A percentile compares a stretch with the other conserved stretches of the same genome.
Conservation (phyloP, 108 stramenopile genomes). For the Fragilaria crotonensis region DNA sequence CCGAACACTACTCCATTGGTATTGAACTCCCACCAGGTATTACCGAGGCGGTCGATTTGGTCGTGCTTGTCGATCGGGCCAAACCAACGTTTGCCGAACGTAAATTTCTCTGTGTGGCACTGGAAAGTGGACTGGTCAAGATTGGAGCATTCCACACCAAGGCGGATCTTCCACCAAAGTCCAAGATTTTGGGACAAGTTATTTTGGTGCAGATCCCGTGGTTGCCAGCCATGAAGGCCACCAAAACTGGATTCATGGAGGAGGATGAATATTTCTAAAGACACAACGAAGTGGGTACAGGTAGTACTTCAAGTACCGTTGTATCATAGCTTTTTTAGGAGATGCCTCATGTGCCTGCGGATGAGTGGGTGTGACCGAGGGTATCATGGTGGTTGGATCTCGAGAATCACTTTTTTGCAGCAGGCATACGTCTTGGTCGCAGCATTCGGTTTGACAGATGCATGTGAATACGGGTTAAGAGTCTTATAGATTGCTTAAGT, state of each 20-base stretch:
- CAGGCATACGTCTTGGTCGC: no score
- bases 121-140: slow-evolving; percentile 28
- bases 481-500: no score
- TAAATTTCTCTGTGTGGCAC: slow-evolving; percentile 64
- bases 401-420: no score
- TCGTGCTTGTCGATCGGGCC: slow-evolving; percentile 71
- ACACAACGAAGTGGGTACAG: no score
- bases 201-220: slow-evolving; percentile 78
- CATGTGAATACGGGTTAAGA: no score
- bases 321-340: no score
- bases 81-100: slow-evolving; percentile 55
- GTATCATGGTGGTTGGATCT: no score
- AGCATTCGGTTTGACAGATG: no score
- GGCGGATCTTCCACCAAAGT: slow-evolving; percentile 42
- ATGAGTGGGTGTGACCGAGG: no score
- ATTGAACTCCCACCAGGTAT: slow-evolving; percentile 52
- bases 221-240: slow-evolving; percentile 78
- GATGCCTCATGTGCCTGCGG: no score
- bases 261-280: slow-evolving; percentile 76
- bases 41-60: slow-evolving; percentile 66
- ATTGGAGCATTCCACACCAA: slow-evolving; percentile 62
- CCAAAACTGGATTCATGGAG: slow-evolving; percentile 80
- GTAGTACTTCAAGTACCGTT: no score
- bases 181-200: slow-evolving; percentile 71
- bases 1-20: slow-evolving; percentile 54